Evolutionary conservation across 208 protist genomes (phyloP).

Genomic region (Leishmania lainsoni): DNA sequence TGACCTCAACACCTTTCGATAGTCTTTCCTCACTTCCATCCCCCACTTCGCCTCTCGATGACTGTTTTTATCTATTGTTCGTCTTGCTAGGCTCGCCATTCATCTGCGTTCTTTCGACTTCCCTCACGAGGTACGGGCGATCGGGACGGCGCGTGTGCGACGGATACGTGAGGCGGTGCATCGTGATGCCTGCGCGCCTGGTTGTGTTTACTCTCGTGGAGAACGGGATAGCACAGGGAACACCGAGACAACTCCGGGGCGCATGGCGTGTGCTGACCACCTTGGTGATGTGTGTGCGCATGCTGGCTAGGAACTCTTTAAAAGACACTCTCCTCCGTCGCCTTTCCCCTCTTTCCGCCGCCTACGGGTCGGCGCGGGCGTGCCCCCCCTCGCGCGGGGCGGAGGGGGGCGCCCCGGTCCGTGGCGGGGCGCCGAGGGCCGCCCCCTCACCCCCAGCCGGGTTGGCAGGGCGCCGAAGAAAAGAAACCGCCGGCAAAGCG

Average conservation of each 20-base stretch:
- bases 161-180: constrained; percentile 1
- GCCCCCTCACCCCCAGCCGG: too few relatives aligned
- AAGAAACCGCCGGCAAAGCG: too few relatives aligned
- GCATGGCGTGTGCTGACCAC: not conserved
- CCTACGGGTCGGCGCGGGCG: not conserved
- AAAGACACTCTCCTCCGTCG: not conserved
- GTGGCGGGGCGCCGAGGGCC: too few relatives aligned
- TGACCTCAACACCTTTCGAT: not conserved
- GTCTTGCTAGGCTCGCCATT: not conserved
- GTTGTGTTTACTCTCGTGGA: not conserved
- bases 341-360: not conserved
- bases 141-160: not conserved
- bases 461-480: too few relatives aligned
- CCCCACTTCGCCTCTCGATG: not conserved
- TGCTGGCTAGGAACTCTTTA: too few relatives aligned
- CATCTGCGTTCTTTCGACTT: not conserved
- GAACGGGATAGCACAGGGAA: too few relatives aligned
- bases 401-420: too few relatives aligned
- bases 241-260: not conserved
- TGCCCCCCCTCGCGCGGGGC: too few relatives aligned
- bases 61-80: constrained; percentile 1
- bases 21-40: not conserved
- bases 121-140: not conserved
- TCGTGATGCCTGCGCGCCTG: not conserved
- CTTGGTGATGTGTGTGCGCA: not conserved